phyloP scores from a whole-genome alignment of 768 basidiomycete genomes.

The Auricularia cornea region DNA sequence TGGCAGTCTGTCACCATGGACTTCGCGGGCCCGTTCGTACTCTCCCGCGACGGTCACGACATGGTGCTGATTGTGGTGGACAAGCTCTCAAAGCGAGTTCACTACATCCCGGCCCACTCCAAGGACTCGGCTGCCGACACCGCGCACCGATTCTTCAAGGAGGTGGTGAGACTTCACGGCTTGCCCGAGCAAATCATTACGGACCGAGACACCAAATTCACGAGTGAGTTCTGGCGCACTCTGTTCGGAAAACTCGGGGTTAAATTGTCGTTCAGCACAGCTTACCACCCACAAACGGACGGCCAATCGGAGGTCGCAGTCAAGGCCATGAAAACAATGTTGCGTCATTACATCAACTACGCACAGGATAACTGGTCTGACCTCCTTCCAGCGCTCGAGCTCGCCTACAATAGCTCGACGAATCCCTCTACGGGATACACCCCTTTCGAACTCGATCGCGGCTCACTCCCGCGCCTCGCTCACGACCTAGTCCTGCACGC shows the following conservation, averaged over 20 bases:
- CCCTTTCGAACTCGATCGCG: constrained; percentile 16
- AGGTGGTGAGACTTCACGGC: constrained; percentile 20
- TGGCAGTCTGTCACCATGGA: not conserved
- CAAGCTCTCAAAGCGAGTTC: not conserved
- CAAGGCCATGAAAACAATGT: constrained; percentile 4
- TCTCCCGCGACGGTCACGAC: not conserved
- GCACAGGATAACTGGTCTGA: constrained; percentile 27
- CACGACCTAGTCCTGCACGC: not conserved
- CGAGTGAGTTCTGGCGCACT: constrained; percentile 24
- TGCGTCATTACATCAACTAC: constrained; percentile 17
- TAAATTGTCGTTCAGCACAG: constrained; percentile 23
- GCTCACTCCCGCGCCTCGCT: not conserved
- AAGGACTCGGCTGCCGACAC: constrained; percentile 3
- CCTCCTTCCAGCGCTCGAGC: constrained; percentile 23
- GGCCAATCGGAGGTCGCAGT: constrained; percentile 15
- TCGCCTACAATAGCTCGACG: constrained; percentile 23
- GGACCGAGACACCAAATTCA: constrained; percentile 28
- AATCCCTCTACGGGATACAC: constrained; percentile 21
- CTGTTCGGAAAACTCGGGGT: constrained; percentile 18
- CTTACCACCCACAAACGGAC: constrained; percentile 33
- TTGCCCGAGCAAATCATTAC: constrained; percentile 22
- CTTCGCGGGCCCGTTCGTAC: not conserved
- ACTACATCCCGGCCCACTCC: not conserved
- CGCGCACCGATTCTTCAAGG: constrained; percentile 16
- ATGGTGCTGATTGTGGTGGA: not conserved